phyloP scores from a whole-genome alignment of 1,284 basidiomycete genomes.

The Cutaneotrichosporon sp. region DNA sequence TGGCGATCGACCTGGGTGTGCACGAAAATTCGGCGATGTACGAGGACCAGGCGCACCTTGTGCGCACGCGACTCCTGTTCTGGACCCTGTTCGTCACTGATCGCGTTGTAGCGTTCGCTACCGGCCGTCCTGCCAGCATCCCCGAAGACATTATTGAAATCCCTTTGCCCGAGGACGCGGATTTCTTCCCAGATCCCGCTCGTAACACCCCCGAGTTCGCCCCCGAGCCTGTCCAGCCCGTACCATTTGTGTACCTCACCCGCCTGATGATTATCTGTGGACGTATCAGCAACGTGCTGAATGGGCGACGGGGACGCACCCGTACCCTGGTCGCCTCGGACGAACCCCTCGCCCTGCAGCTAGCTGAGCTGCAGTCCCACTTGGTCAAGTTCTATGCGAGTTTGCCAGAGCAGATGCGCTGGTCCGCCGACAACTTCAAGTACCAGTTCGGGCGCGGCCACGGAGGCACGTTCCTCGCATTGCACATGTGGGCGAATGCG shows the following conservation, averaged over 20 bases:
- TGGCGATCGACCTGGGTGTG: slow-evolving; percentile 51
- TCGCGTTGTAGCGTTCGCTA: slow-evolving; percentile 48
- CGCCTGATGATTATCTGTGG: slow-evolving; percentile 51
- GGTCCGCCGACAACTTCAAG: slow-evolving; percentile 50
- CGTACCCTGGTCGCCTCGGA: slow-evolving; percentile 43
- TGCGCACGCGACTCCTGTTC: slow-evolving; percentile 46
- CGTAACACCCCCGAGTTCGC: slow-evolving; percentile 22
- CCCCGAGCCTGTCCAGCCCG: slow-evolving; percentile 39
- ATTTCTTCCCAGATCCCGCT: slow-evolving; percentile 48
- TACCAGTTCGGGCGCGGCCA: slow-evolving; percentile 46
- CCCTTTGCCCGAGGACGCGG: slow-evolving; percentile 47
- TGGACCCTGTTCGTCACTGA: slow-evolving; percentile 51
- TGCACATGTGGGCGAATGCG: slow-evolving; percentile 48
- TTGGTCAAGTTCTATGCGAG: slow-evolving; percentile 48
- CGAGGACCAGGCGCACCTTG: slow-evolving; percentile 47
- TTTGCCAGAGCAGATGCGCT: slow-evolving; percentile 45
- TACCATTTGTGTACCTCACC: slow-evolving; percentile 48
- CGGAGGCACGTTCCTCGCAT: slow-evolving; percentile 37
- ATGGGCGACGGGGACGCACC: slow-evolving; percentile 46
- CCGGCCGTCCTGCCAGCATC: slow-evolving; percentile 41
- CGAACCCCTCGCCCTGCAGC: slow-evolving; percentile 33
- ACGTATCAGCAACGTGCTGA: slow-evolving; percentile 48
- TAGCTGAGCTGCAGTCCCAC: slow-evolving; percentile 46
- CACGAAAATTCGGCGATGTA: slow-evolving; percentile 50
- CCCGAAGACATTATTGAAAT: slow-evolving; percentile 51